Conservation (phyloP, 805 yeast genomes). For the Maudiozyma bulderi region DNA sequence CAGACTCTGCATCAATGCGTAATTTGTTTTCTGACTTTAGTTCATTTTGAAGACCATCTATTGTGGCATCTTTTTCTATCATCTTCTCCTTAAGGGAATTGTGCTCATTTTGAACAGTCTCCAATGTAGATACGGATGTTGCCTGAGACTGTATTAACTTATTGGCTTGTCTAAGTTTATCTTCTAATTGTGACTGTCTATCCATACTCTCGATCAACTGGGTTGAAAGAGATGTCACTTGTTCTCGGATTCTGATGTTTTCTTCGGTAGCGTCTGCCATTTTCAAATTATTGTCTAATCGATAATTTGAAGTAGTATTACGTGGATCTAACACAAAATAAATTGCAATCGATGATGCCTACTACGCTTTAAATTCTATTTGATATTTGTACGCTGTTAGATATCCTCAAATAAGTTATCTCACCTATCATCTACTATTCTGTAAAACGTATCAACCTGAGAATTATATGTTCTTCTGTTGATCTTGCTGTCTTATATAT, state of each 20-base stretch:
- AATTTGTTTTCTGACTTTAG: conserved; percentile 26
- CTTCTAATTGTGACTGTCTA: conserved; percentile 47
- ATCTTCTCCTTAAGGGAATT: conserved; percentile 26
- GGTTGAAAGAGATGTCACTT: conserved; percentile 49
- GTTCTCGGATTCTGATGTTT: conserved; percentile 39
- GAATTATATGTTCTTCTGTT: too few species aligned
- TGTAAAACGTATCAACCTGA: too few species aligned
- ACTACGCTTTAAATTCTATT: too few species aligned
- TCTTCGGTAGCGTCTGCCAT: conserved; percentile 27
- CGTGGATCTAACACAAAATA: background rate
- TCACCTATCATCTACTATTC: too few species aligned
- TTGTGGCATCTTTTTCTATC: conserved; percentile 13
- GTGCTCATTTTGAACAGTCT: conserved; percentile 27
- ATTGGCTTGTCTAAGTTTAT: conserved; percentile 36
- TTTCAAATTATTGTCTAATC: background rate
- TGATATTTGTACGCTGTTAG: too few species aligned
- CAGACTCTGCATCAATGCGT: conserved; percentile 45
- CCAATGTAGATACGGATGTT: conserved; percentile 17
- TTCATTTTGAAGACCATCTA: conserved; percentile 27
- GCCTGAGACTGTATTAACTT: conserved; percentile 22
- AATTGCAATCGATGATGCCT: too few species aligned
- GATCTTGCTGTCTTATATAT: too few species aligned
- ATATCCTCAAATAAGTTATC: too few species aligned
- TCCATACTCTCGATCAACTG: conserved; percentile 51
- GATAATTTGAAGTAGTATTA: background rate